Evolutionary conservation across 306 rosid species (phyloP).

Genomic region (Cucumis cinereus): DNA sequence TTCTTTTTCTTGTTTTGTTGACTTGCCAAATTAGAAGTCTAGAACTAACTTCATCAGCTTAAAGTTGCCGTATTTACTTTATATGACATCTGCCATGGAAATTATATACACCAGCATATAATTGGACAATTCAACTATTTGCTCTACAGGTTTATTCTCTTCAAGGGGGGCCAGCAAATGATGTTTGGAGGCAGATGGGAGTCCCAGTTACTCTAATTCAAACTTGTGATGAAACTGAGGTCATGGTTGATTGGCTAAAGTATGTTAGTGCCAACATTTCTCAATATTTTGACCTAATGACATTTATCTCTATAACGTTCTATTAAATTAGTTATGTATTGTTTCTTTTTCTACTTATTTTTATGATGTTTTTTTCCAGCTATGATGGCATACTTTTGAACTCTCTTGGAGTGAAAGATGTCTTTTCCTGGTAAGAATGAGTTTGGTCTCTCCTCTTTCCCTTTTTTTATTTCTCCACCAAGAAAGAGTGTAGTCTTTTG

Average conservation of each 20-base stretch:
- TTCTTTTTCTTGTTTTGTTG: background rate
- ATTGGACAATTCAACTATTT: background rate
- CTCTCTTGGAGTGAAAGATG: conserved; percentile 59
- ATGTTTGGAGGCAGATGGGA: conserved; percentile 56
- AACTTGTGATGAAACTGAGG: conserved; percentile 36
- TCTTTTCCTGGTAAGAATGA: conserved; percentile 73
- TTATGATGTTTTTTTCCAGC: conserved; percentile 41
- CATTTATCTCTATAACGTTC: background rate
- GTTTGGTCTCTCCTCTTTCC: background rate
- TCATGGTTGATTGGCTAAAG: conserved; percentile 79
- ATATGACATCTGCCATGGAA: background rate
- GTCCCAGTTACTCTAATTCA: conserved; percentile 43
- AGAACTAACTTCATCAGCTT: background rate
- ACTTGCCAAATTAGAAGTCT: background rate
- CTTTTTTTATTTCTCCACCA: background rate
- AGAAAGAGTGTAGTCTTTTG: background rate
- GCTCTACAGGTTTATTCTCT: conserved; percentile 68
- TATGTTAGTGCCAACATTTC: conserved; percentile 24
- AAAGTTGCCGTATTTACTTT: background rate
- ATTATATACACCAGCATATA: background rate
- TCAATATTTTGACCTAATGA: background rate
- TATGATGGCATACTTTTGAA: conserved; percentile 69
- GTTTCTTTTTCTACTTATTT: conserved; percentile 7
- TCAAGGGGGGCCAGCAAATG: conserved; percentile 60
- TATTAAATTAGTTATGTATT: background rate